phyloP scores from a whole-genome alignment of 176 grass and related monocot species.

The Oryza meridionalis region DNA sequence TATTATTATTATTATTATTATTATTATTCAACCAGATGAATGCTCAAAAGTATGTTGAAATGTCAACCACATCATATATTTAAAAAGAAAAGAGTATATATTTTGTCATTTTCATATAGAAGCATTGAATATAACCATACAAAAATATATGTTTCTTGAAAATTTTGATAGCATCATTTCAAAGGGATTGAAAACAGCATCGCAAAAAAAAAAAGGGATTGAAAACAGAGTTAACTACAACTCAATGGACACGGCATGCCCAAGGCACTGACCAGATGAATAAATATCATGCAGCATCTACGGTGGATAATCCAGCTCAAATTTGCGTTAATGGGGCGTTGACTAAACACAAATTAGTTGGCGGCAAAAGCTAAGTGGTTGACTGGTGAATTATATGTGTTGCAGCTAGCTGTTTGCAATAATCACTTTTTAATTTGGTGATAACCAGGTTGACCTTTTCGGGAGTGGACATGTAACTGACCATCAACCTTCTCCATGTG shows the following conservation, averaged over 20 bases:
- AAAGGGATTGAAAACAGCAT: background rate
- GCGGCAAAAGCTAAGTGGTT: background rate
- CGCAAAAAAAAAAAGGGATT: too few species aligned
- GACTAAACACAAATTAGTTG: background rate
- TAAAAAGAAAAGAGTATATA: too few species aligned
- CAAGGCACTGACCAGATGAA: background rate
- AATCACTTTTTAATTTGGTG: slow-evolving; percentile 30
- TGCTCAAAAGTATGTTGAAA: too few species aligned
- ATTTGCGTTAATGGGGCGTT: background rate
- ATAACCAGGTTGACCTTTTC: slow-evolving; percentile 42
- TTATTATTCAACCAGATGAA: too few species aligned
- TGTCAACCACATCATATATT: too few species aligned
- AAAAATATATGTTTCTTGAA: too few species aligned
- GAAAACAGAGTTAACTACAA: background rate
- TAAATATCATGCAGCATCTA: background rate
- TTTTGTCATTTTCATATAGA: too few species aligned
- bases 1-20: too few species aligned
- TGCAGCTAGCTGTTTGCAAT: slow-evolving; percentile 22
- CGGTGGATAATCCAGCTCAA: background rate
- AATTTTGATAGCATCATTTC: too few species aligned
- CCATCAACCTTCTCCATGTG: slow-evolving; percentile 27
- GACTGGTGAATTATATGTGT: background rate
- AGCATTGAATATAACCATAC: too few species aligned
- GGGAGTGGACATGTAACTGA: slow-evolving; percentile 6
- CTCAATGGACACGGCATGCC: background rate